Conservation (phyloP, 169 alveolate genomes). For the Cryptosporidium andersoni region DNA sequence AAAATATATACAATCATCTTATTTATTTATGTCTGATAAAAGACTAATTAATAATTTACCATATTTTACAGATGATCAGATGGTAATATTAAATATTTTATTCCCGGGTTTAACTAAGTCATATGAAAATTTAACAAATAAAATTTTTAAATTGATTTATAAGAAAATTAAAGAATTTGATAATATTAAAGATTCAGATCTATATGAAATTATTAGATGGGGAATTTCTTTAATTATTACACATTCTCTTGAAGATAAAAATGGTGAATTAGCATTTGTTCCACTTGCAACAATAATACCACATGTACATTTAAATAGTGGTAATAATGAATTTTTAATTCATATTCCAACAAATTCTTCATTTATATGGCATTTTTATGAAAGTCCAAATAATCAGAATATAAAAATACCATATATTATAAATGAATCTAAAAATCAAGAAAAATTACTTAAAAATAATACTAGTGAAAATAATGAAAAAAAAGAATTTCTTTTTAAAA, state of each 20-base stretch:
- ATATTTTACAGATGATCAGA: constrained; percentile 35
- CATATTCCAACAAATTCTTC: constrained; percentile 18
- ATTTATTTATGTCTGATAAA: constrained; percentile 12
- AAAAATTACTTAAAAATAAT: too few species aligned
- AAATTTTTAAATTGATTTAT: constrained; percentile 16
- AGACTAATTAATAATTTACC: constrained; percentile 29
- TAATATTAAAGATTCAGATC: background rate
- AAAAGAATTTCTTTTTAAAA: background rate
- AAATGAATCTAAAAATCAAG: too few species aligned
- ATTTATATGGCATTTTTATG: constrained; percentile 13
- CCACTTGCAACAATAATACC: constrained; percentile 35
- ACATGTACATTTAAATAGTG: constrained; percentile 2
- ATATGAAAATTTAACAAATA: constrained; percentile 8
- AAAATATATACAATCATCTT: constrained; percentile 18
- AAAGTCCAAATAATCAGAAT: background rate
- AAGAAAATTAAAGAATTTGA: background rate
- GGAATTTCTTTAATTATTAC: constrained; percentile 35
- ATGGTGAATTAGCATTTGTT: constrained; percentile 36
- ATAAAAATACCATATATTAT: background rate
- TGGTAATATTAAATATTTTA: constrained; percentile 4
- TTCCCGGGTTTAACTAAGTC: constrained; percentile 40
- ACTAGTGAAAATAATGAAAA: too few species aligned
- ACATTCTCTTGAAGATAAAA: constrained; percentile 48
- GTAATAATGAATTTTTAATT: background rate
- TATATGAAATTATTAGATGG: constrained; percentile 44